A percentile compares a stretch with the other conserved stretches of the same genome.
phyloP scores from a whole-genome alignment of 169 alveolate species.

The Condylostoma magnum region DNA sequence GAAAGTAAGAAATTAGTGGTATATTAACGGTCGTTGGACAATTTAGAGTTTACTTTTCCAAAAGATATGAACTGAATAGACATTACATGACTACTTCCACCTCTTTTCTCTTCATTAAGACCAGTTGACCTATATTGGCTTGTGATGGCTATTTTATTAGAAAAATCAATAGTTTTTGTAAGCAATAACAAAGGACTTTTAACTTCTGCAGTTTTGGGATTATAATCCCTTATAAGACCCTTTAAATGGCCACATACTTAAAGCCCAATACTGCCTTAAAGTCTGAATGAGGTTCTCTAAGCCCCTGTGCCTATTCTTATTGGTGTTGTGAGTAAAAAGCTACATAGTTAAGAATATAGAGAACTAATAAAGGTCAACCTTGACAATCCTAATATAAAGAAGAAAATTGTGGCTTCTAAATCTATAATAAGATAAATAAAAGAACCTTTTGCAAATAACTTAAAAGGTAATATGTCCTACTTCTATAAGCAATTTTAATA shows the following conservation, averaged over 20 bases:
- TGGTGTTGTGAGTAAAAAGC: conserved; percentile 40
- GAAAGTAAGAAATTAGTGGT: too few relatives aligned
- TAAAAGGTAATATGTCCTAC: not conserved
- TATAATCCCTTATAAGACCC: conserved; percentile 56
- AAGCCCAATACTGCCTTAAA: conserved; percentile 67
- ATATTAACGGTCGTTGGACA: too few relatives aligned
- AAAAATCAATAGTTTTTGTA: conserved; percentile 54
- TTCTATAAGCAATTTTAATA: not conserved
- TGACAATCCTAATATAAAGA: conserved; percentile 13
- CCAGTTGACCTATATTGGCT: conserved; percentile 37
- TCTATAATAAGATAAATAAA: not conserved
- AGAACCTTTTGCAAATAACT: conserved; percentile 5
- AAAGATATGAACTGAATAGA: conserved; percentile 17
- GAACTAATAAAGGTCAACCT: conserved; percentile 17
- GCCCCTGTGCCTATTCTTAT: conserved; percentile 74
- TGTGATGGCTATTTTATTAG: conserved; percentile 43
- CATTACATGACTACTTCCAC: conserved; percentile 37
- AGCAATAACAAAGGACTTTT: conserved; percentile 33
- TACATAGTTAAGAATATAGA: not conserved
- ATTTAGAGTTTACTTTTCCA: not conserved
- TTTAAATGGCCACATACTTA: conserved; percentile 67
- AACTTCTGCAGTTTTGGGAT: conserved; percentile 54
- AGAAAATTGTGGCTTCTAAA: not conserved
- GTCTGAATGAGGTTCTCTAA: conserved; percentile 57
- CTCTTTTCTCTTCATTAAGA: conserved; percentile 36